These are phyloP conservation scores for Fusarium sp. DNA, from an alignment of 2,329 filamentous ascomycete genomes.

Conservation along the genomic window DNA sequence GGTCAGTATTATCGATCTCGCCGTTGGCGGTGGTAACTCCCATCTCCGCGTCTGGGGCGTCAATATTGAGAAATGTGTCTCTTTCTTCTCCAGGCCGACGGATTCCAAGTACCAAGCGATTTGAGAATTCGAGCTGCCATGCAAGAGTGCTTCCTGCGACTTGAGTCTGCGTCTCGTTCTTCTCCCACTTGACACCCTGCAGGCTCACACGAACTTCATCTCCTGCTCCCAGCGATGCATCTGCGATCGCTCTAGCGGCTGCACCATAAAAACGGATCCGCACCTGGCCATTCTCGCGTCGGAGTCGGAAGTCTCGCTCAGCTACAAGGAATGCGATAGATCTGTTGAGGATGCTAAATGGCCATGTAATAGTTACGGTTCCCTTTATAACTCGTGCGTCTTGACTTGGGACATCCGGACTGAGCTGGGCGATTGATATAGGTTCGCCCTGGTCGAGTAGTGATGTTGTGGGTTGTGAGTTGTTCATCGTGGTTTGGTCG, in stretches of 20 bases:
- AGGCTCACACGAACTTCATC: slow-evolving; percentile 78
- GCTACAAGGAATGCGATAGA: slow-evolving; percentile 82
- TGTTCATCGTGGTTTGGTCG: slow-evolving; percentile 39
- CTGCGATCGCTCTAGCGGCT: slow-evolving; percentile 74
- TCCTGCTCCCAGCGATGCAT: slow-evolving; percentile 76
- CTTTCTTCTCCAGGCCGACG: slow-evolving; percentile 56
- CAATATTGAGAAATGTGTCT: slow-evolving; percentile 61
- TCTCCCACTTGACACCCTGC: slow-evolving; percentile 72
- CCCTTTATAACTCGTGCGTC: slow-evolving; percentile 66
- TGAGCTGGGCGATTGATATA: slow-evolving; percentile 66
- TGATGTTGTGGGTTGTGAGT: slow-evolving; percentile 31
- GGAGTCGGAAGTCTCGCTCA: slow-evolving; percentile 84
- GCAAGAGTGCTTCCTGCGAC: slow-evolving; percentile 62
- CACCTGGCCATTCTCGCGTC: slow-evolving; percentile 80
- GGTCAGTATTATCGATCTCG: slow-evolving; percentile 10
- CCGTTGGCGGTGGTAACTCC: slow-evolving; percentile 28
- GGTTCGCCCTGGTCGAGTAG: slow-evolving; percentile 45
- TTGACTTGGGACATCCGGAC: slow-evolving; percentile 56
- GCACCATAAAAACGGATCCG: slow-evolving; percentile 78
- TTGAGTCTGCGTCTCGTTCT: slow-evolving; percentile 57
- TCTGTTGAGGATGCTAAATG: slow-evolving; percentile 81
- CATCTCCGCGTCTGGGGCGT: slow-evolving; percentile 44
- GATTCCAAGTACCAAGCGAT: slow-evolving; percentile 58
- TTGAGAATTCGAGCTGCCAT: slow-evolving; percentile 67
- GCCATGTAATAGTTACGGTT: slow-evolving; percentile 87